These are phyloP conservation scores for Vanrija sp. DNA, from an alignment of 1,284 basidiomycete genomes.

Conservation along the genomic window DNA sequence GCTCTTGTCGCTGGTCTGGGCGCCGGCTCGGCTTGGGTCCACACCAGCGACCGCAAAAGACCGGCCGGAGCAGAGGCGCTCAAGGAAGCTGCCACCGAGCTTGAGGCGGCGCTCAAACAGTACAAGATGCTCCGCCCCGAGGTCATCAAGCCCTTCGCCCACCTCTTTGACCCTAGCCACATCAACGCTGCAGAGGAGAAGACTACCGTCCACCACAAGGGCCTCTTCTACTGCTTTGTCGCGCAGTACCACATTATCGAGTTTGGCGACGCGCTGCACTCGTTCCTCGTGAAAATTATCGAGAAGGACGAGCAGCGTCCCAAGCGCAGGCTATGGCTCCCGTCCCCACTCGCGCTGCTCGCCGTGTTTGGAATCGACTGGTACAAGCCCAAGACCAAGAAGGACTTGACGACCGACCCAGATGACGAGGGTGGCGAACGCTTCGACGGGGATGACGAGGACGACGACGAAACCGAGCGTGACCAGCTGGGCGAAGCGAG, in stretches of 20 bases:
- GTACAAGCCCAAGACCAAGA: neutral
- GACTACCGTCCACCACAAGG: constrained; percentile 40
- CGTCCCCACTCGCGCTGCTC: constrained; percentile 50
- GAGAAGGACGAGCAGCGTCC: constrained; percentile 58
- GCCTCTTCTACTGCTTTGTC: constrained; percentile 60
- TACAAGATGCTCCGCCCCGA: constrained; percentile 53
- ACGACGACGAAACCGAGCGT: constrained; percentile 18
- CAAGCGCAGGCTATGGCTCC: constrained; percentile 63
- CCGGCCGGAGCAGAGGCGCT: neutral
- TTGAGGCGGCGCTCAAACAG: constrained; percentile 45
- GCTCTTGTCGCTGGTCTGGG: constrained; percentile 28
- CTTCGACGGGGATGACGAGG: constrained; percentile 12
- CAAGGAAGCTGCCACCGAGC: neutral
- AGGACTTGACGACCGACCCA: neutral
- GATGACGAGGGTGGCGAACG: constrained; percentile 16
- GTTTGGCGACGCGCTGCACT: constrained; percentile 53
- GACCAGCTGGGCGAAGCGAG: constrained; percentile 34
- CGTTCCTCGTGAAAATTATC: constrained; percentile 57
- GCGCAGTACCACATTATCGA: constrained; percentile 69
- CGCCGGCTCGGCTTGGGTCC: constrained; percentile 27
- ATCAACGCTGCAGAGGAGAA: neutral
- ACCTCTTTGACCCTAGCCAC: constrained; percentile 56
- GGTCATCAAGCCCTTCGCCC: constrained; percentile 67
- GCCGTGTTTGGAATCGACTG: constrained; percentile 18
- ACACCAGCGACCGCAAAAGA: constrained; percentile 1